Percentiles rank a stretch among this genome's conserved stretches.
Conservation (phyloP, 106 monocot genomes). For the Hemerocallis citrina region DNA sequence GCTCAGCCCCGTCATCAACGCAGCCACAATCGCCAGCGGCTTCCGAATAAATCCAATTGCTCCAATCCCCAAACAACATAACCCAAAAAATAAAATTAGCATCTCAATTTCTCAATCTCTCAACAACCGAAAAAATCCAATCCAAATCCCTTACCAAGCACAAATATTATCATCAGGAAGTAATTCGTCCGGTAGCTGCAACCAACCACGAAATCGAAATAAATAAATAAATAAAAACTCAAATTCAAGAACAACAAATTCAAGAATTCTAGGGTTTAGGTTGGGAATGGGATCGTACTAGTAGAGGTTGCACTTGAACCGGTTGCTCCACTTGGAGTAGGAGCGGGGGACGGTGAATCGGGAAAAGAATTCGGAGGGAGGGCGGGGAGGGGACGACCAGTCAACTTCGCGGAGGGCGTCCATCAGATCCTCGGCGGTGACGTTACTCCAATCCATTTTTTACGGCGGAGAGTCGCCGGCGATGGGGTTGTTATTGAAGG, state of each 20-base stretch:
- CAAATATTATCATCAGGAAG: conserved; percentile 14
- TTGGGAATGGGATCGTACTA: conserved; percentile 36
- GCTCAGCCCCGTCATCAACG: conserved; percentile 46
- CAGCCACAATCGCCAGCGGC: conserved; percentile 65
- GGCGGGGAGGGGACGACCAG: conserved; percentile 80
- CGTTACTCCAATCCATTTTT: conserved; percentile 97
- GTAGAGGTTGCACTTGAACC: conserved; percentile 87
- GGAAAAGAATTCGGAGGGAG: conserved; percentile 75
- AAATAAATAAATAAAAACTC: not conserved
- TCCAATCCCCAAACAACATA: no score
- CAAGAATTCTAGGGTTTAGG: no score
- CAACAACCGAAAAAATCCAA: not conserved
- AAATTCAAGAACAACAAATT: no score
- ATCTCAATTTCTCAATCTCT: not conserved
- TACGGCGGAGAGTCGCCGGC: no score
- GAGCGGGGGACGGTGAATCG: conserved; percentile 82
- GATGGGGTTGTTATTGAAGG: no score
- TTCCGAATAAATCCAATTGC: conserved; percentile 61
- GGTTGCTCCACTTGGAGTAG: conserved; percentile 77
- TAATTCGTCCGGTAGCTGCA: conserved; percentile 32
- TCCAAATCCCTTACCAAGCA: conserved; percentile 19
- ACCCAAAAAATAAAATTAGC: conserved; percentile 10
- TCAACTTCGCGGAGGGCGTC: conserved; percentile 90
- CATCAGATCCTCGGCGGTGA: conserved; percentile 78
- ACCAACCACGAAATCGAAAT: not conserved